Evolutionary conservation across 441 rosid genomes (phyloP), one percentile per base, ranked within the genome.

Genomic region (Gossypium davidsonii): DNA sequence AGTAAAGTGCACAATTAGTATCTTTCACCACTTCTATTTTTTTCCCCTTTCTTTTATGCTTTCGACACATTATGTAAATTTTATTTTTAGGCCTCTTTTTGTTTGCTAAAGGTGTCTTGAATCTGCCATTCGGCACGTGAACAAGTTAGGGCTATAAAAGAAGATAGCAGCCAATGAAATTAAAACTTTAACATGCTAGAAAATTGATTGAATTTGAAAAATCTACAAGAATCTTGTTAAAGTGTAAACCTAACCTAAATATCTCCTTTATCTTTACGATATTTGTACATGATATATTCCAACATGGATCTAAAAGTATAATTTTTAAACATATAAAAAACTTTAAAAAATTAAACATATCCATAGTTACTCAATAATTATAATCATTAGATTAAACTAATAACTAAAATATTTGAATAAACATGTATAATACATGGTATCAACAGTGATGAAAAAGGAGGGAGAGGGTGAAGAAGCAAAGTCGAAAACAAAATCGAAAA

Each of bases 21-120:
- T 75, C 74, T 53, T 20, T 73, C 44, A 42, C 73, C 73, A 58
- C 69, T 64, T 60, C 25, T 14, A 21, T 37, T 52, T 12, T 44
- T 44, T 44, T 11, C 14, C 48, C 37, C 20, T 44, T 31, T 0
- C 67, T 18, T 25, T 70, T 20, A 18, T 73, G 72, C 67, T 67
- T 61, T 62, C 34, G 73, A 79, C 75, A 74, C 31, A 28, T 3
- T 28, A 3, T 28, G 31, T 3, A 28, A 28, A 28, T 0, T 28
- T 28, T 28, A 28, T 28, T 28, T 28, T 28, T 28, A 28, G 31
- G 31, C 31, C 17, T 31, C 39, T 46, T 65, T 57, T 66, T 57
- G 49, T 15, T 18, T 46, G 58, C 18, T 46, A 74, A 67, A 57
- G 73, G 62, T 15, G 3, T 44, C 71, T 55, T 65, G 31, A 44